Evolutionary conservation across 2,329 filamentous ascomycete species (phyloP).

Genomic region (Beauveria rudraprayagi): DNA sequence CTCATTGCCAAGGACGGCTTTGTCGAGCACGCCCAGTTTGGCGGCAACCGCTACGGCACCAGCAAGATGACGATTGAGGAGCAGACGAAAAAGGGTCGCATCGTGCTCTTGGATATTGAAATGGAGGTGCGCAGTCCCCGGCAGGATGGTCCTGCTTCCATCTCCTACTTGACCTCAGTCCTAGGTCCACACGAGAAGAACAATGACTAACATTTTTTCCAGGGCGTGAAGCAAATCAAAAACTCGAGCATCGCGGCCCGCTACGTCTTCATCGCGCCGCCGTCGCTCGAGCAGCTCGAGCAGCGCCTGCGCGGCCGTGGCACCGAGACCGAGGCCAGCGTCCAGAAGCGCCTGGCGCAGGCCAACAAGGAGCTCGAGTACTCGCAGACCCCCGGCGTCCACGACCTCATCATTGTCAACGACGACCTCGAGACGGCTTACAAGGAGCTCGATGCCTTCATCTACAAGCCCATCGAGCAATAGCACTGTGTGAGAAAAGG

Average conservation of each 20-base stretch:
- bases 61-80: conserved; percentile 71
- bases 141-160: neutral
- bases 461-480: conserved; percentile 28
- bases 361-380: conserved; percentile 69
- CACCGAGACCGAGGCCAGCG: conserved; percentile 68
- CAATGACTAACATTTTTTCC: neutral
- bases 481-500: neutral
- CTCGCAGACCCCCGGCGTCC: conserved; percentile 53
- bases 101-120: conserved; percentile 89
- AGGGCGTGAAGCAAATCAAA: conserved; percentile 87
- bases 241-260: conserved; percentile 64
- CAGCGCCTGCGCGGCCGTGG: conserved; percentile 63
- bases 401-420: conserved; percentile 31
- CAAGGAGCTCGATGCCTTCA: conserved; percentile 42
- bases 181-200: neutral
- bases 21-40: conserved; percentile 79
- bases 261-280: conserved; percentile 80
- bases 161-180: too few species aligned
- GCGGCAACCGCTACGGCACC: conserved; percentile 81
- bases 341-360: conserved; percentile 62
- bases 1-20: conserved; percentile 65
- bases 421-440: conserved; percentile 42
- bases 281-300: conserved; percentile 67
- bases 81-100: conserved; percentile 59
- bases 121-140: conserved; percentile 62